These are phyloP conservation scores for Aeminium ludgeri DNA, from an alignment of 495 filamentous ascomycete species.

Conservation along the genomic window DNA sequence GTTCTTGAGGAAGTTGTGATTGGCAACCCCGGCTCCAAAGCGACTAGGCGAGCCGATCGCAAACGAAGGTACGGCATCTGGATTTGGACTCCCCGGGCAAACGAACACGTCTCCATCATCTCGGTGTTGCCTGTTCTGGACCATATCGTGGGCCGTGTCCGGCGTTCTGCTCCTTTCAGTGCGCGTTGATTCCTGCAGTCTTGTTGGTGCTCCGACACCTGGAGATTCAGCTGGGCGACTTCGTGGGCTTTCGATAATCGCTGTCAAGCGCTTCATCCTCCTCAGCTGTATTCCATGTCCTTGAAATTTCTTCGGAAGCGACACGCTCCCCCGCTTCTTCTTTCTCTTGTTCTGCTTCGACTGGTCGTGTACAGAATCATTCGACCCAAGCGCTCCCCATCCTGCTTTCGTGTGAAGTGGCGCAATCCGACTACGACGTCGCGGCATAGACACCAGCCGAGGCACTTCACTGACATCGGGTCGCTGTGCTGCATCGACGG, in stretches of 20 bases:
- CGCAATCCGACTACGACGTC: slow-evolving; percentile 1
- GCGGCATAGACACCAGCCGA: slow-evolving; percentile 1
- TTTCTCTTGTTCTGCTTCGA: not conserved
- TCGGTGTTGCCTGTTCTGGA: too few relatives aligned
- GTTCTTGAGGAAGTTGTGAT: not conserved
- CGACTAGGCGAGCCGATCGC: slow-evolving; percentile 10
- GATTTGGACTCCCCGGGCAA: slow-evolving; percentile 8
- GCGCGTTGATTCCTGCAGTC: too few relatives aligned
- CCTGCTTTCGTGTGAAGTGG: slow-evolving; percentile 9
- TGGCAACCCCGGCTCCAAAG: slow-evolving; percentile 8
- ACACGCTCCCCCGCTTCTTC: slow-evolving; percentile 6
- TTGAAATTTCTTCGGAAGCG: slow-evolving; percentile 4
- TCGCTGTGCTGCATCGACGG: slow-evolving; percentile 7
- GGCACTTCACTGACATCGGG: slow-evolving; percentile 8
- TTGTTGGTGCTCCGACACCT: too few relatives aligned
- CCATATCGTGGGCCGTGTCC: too few relatives aligned
- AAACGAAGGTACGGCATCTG: slow-evolving; percentile 9
- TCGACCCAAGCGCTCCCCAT: slow-evolving; percentile 11
- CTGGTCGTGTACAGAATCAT: slow-evolving; percentile 7
- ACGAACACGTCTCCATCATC: slow-evolving; percentile 11
- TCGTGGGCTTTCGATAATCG: slow-evolving; percentile 14
- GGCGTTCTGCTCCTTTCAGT: too few relatives aligned
- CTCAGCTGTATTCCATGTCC: slow-evolving; percentile 7
- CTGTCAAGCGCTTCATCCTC: slow-evolving; percentile 11
- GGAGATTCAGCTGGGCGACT: not conserved